Percentiles rank a stretch among this genome's conserved stretches.
phyloP scores from a whole-genome alignment of 169 alveolate species.

The Plasmodium ovale region DNA sequence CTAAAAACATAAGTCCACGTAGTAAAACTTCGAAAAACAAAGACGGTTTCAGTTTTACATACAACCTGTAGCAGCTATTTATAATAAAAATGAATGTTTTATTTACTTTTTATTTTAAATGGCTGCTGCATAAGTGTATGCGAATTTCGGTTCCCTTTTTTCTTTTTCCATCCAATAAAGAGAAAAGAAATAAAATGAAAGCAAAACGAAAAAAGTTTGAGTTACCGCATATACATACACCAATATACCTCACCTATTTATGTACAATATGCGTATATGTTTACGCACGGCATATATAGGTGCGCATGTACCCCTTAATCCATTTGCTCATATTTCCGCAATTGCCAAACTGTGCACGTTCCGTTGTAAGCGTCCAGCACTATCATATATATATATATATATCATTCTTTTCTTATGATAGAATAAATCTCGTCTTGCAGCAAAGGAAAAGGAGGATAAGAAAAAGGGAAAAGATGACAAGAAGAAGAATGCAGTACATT shows the following conservation, averaged over 20 bases:
- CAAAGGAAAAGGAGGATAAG: conserved; percentile 53
- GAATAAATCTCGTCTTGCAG: conserved; percentile 45
- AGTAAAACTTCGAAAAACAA: conserved; percentile 62
- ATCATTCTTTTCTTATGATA: conserved; percentile 9
- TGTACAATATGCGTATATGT: not conserved
- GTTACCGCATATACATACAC: not conserved
- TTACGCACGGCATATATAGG: not conserved
- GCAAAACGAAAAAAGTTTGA: not conserved
- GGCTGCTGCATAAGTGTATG: conserved; percentile 6
- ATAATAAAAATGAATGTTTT: conserved; percentile 29
- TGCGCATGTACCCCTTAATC: not conserved
- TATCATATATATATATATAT: not conserved
- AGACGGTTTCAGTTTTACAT: conserved; percentile 25
- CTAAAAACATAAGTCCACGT: conserved; percentile 20
- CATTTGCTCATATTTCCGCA: not conserved
- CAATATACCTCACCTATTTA: too few species aligned
- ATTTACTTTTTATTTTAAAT: conserved; percentile 31
- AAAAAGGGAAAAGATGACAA: conserved; percentile 69
- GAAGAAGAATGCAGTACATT: conserved; percentile 30
- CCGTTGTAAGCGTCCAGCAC: too few species aligned
- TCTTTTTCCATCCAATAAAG: conserved; percentile 24
- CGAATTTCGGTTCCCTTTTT: conserved; percentile 10
- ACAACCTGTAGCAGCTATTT: conserved; percentile 12
- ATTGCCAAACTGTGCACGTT: too few species aligned
- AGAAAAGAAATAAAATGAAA: not conserved